These are phyloP conservation scores for Lyophyllum decastes DNA, from an alignment of 768 basidiomycete genomes.

Conservation along the genomic window DNA sequence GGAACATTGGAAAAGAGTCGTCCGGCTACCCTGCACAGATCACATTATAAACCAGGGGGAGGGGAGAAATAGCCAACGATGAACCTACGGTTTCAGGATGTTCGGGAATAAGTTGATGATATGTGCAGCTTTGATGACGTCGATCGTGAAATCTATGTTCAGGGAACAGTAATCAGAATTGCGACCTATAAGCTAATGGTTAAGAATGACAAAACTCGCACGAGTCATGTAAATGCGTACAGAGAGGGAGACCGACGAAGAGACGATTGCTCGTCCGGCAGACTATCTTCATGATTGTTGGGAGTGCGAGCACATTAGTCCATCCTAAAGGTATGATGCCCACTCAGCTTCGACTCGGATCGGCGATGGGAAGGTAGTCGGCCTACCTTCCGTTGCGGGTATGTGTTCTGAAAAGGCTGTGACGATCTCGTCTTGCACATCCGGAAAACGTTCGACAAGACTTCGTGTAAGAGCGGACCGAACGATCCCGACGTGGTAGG, in stretches of 20 bases:
- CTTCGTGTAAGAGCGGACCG: constrained; percentile 36
- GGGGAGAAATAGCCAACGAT: background rate
- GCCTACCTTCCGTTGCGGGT: constrained; percentile 27
- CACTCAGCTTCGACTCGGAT: background rate
- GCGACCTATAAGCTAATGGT: constrained; percentile 40
- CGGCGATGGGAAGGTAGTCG: background rate
- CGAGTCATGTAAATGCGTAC: constrained; percentile 15
- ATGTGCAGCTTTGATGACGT: constrained; percentile 26
- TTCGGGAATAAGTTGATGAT: constrained; percentile 36
- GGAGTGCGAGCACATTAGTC: constrained; percentile 26
- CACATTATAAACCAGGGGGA: constrained; percentile 21
- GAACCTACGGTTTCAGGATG: constrained; percentile 40
- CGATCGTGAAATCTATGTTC: constrained; percentile 30
- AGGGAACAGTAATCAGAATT: constrained; percentile 33
- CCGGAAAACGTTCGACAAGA: constrained; percentile 35
- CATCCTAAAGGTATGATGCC: constrained; percentile 31
- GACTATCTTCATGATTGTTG: constrained; percentile 34
- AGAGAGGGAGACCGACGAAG: constrained; percentile 42
- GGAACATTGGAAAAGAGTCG: constrained; percentile 23
- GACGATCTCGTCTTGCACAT: constrained; percentile 45
- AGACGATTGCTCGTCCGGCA: constrained; percentile 40
- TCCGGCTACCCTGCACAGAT: constrained; percentile 17
- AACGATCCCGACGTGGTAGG: constrained; percentile 33
- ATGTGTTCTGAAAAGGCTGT: constrained; percentile 41
- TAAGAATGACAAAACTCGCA: constrained; percentile 34